Evolutionary conservation across 192 early-diverging fungal species (phyloP).

Genomic region (Linnemannia hyalina): DNA sequence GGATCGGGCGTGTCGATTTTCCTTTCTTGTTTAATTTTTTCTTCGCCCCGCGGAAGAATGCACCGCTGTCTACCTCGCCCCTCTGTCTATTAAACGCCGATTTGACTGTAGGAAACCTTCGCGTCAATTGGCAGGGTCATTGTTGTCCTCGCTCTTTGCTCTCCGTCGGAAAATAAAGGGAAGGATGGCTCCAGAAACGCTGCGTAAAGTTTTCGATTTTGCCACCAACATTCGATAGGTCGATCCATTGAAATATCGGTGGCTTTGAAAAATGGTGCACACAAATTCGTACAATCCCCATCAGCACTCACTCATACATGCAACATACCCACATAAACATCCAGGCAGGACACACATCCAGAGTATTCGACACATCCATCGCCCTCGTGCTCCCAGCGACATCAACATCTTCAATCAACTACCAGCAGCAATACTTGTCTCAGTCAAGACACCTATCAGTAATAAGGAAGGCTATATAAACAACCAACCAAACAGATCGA

Average conservation of each 20-base stretch:
- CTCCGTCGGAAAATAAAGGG: background rate
- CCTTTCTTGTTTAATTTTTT: background rate
- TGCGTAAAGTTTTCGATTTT: background rate
- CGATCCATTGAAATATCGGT: too few relatives aligned
- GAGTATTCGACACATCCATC: too few relatives aligned
- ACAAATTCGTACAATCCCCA: too few relatives aligned
- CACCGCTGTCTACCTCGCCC: background rate
- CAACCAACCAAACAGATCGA: background rate
- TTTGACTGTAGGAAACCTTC: background rate
- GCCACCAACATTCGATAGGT: background rate
- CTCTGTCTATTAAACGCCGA: background rate
- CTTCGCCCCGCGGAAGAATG: background rate
- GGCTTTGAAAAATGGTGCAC: too few relatives aligned
- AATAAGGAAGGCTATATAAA: too few relatives aligned
- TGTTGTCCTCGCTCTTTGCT: background rate
- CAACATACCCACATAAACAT: too few relatives aligned
- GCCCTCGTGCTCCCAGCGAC: too few relatives aligned
- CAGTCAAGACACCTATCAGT: too few relatives aligned
- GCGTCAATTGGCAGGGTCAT: background rate
- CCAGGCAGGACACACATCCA: too few relatives aligned
- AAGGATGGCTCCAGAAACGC: background rate
- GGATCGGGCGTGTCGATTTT: background rate
- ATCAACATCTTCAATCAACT: too few relatives aligned
- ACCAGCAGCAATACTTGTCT: too few relatives aligned
- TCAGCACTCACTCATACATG: too few relatives aligned